Conservation (phyloP, 805 yeast species). For the Saccharomyces eubayanus region DNA sequence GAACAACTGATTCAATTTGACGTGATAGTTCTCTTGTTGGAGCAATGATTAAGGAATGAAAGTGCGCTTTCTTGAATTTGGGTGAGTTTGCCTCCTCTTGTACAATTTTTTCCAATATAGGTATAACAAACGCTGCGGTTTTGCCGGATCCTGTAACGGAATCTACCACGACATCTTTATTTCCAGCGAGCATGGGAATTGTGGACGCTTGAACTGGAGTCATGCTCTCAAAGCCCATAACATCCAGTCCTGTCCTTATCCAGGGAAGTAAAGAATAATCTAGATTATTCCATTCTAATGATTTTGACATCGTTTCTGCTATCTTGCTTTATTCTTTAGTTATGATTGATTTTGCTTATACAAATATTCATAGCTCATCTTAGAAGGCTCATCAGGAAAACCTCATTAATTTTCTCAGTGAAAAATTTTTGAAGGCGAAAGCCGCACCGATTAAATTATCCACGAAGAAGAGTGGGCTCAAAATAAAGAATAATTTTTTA, state of each 20-base stretch:
- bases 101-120: slow-evolving; percentile 61
- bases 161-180: slow-evolving; percentile 93
- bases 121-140: slow-evolving; percentile 82
- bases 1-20: slow-evolving; percentile 64
- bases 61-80: slow-evolving; percentile 48
- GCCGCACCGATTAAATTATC: background rate
- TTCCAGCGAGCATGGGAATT: slow-evolving; percentile 71
- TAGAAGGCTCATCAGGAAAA: background rate
- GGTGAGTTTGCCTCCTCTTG: slow-evolving; percentile 28
- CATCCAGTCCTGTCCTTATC: slow-evolving; percentile 58
- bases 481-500: background rate
- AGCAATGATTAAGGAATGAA: slow-evolving; percentile 63
- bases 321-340: background rate
- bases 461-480: background rate
- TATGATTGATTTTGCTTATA: background rate
- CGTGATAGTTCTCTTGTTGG: slow-evolving; percentile 60
- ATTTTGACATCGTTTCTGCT: slow-evolving; percentile 24
- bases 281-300: slow-evolving; percentile 57
- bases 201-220: slow-evolving; percentile 97
- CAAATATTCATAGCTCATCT: background rate
- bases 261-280: slow-evolving; percentile 53
- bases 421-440: background rate
- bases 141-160: slow-evolving; percentile 99
- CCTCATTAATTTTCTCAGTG: background rate
- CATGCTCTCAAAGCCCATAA: slow-evolving; percentile 72